Evolutionary conservation across 768 basidiomycete species (phyloP), one percentile per base, ranked within the genome.

Genomic region (Lentinula raphanica): DNA sequence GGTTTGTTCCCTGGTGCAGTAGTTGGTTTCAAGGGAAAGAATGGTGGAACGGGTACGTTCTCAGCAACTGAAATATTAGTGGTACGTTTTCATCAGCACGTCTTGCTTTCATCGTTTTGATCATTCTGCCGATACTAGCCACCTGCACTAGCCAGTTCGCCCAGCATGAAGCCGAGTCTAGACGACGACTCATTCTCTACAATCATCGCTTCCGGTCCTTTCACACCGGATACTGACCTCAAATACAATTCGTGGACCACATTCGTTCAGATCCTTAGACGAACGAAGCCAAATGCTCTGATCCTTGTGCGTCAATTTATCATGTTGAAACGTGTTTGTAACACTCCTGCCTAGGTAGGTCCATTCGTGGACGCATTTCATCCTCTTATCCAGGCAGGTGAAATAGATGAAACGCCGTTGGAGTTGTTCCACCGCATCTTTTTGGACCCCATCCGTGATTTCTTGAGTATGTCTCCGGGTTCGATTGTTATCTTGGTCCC

Each of bases 1-100:
- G 87, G 90, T 1, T 67, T 98, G 40, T 98, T 95, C 67, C 93
- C 94, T 4, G 97, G 97, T 3, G 86, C 86, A 28, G 84, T 98
- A 53, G 88, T 88, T 1, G 94, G 88, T 0, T 66, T 98, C 31
- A 90, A 85, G 60, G 97, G 97, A 0, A 83, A 81, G 68, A 98
- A 98, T 69, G 94, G 94, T 1, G 92, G 94, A 2, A 94, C 92
- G 5, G 89, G 86, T 2, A 85, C 85, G 74, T 98, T 98, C 67
- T 77, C 84, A 9, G 95, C 88, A 0, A 83, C 83, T 25, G 94
- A 98, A 65, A 76, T 96, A 8, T 70, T 97, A 36, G 74, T 85
- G 62, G 96, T 98, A 67, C 68, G 88, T 73, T 15, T 19, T 54
- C 13, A 31, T 28, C 32, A 3, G n/a, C 28, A 50, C 28, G 25